Evolutionary conservation across 2,329 filamentous ascomycete species (phyloP).

Genomic region (Albifimbria verrucaria): DNA sequence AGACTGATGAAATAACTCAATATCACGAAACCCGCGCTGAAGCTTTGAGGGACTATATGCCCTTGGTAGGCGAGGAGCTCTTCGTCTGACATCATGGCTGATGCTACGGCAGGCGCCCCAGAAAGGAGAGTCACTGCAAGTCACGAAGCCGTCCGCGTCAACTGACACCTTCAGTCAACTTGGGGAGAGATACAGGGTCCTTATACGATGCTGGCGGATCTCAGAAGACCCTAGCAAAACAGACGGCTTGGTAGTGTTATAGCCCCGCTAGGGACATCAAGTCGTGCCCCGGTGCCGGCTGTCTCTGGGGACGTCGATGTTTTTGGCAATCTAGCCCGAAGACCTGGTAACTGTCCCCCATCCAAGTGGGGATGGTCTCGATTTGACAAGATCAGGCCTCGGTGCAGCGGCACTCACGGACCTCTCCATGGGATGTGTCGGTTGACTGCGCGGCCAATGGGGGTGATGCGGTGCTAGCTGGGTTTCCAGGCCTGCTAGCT

Average conservation of each 20-base stretch:
- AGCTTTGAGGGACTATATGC: constrained; percentile 44
- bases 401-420: background rate
- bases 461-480: background rate
- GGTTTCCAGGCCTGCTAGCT: background rate
- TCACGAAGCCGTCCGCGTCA: background rate
- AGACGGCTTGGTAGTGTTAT: background rate
- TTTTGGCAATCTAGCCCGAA: background rate
- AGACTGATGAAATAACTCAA: constrained; percentile 75
- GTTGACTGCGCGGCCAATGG: background rate
- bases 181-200: background rate
- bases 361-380: background rate
- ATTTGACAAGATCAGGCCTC: background rate
- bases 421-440: background rate
- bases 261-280: background rate
- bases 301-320: background rate
- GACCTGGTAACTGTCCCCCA: background rate
- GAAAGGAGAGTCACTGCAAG: constrained; percentile 4
- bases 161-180: background rate
- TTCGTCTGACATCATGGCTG: constrained; percentile 20
- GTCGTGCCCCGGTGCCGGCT: background rate
- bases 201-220: background rate
- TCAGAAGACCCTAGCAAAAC: no score
- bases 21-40: constrained; percentile 60
- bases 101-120: background rate
- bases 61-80: constrained; percentile 40